Base-by-base conservation (phyloP, 169 alveolate species). In the Cyclospora cayetanensis region DNA sequence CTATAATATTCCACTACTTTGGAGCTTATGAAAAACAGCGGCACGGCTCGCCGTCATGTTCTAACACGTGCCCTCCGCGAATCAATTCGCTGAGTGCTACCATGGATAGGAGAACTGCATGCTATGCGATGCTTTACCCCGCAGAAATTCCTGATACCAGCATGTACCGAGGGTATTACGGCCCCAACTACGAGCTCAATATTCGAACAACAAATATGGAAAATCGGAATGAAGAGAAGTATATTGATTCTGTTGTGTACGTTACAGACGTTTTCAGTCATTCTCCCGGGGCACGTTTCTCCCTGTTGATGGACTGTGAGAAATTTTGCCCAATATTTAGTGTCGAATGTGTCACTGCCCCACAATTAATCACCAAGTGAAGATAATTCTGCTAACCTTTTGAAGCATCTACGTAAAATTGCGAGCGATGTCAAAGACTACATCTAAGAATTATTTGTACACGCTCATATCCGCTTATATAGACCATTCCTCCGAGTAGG, bases 151-250 rank as follows among this genome's bases (percentile, higher is more conserved):
- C 93, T 31, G 90, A 82, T 9, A 94, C 96, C 90, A 97, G 97
- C 87, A 99, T 98, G 55, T 99, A 96, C 94, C 98, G 97, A 90
- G 97, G 96, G 52, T 96, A 96, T 90, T 97, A 95, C 95, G 99
- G 97, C 1, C 98, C 98, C 43, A 97, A 97, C 91, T 97, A 95
- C 90, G 95, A 96, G 91, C 96, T 98, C 15, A 98, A 98, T 76
- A 90, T 96, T 29, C 97, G 97, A 25, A 85, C 84, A 29, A 31
- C 94, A 20, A 79, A 93, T 89, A 96, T 98, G 90, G 98, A 98
- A 41, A 98, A 99, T 94, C 94, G 97, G 92, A 99, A 99, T 95
- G 96, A 98, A 27, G 97, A 96, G 89, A 99, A 97, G 92, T 99
- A 97, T 94, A 93, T 98, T 35, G 98, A 98, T 20, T 50, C 70